Evolutionary conservation across 306 rosid species (phyloP).

Genomic region (Cucumis hystrix): DNA sequence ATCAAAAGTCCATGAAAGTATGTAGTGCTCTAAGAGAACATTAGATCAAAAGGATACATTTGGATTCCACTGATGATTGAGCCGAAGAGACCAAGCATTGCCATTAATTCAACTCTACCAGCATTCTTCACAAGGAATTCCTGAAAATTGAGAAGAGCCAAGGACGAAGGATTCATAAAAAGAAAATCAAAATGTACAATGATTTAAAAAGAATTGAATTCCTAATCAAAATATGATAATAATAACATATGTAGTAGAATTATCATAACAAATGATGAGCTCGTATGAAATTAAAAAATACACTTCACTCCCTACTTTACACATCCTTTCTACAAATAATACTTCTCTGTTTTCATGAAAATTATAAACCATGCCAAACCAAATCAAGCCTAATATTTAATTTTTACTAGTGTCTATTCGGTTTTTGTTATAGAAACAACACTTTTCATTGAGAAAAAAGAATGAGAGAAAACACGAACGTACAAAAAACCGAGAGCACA

Average conservation of each 20-base stretch:
- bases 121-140: constrained; percentile 82
- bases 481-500: too few relatives aligned
- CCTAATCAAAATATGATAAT: neutral
- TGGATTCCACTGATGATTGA: constrained; percentile 79
- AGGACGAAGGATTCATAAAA: neutral
- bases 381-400: too few relatives aligned
- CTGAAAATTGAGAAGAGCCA: constrained; percentile 21
- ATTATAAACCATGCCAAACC: neutral
- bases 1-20: neutral
- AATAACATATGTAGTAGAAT: neutral
- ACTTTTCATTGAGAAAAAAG: too few relatives aligned
- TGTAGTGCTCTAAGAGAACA: neutral
- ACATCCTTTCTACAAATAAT: neutral
- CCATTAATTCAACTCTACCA: constrained; percentile 80
- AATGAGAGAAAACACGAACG: too few relatives aligned
- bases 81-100: constrained; percentile 70
- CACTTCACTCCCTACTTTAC: neutral
- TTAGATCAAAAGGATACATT: constrained; percentile 66
- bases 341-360: neutral
- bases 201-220: neutral
- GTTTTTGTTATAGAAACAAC: too few relatives aligned
- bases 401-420: too few relatives aligned
- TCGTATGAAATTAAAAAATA: neutral
- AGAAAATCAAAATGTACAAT: neutral
- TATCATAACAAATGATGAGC: neutral